These are phyloP conservation scores for Saturnispora besseyi DNA, from an alignment of 805 yeast genomes.

Conservation along the genomic window DNA sequence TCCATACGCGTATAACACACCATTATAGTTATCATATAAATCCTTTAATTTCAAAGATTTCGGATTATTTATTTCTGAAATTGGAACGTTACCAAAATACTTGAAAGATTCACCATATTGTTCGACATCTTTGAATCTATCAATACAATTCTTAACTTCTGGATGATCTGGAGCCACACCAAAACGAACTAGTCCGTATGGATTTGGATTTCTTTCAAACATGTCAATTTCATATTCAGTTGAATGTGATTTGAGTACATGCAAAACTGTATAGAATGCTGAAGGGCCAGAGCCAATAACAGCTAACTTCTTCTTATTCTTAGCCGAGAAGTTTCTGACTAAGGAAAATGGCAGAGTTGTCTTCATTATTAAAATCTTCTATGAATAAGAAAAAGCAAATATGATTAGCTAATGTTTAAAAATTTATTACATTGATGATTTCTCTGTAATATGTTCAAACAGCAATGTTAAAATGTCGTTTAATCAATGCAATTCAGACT, in stretches of 20 bases:
- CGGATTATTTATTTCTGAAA: conserved; percentile 32
- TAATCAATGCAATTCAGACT: neutral
- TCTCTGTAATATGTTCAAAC: neutral
- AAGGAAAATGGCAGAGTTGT: neutral
- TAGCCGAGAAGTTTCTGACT: neutral
- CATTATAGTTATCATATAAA: conserved; percentile 52
- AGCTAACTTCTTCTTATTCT: conserved; percentile 39
- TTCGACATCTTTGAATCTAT: conserved; percentile 50
- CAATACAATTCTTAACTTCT: conserved; percentile 81
- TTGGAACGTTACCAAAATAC: conserved; percentile 61
- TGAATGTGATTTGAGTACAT: conserved; percentile 39
- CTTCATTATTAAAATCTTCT: neutral
- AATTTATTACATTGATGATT: neutral
- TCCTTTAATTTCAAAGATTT: conserved; percentile 34
- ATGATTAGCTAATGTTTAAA: too few species aligned
- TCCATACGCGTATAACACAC: conserved; percentile 78
- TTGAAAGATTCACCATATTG: conserved; percentile 28
- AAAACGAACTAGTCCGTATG: conserved; percentile 82
- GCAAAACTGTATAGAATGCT: conserved; percentile 82
- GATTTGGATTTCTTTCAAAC: conserved; percentile 80
- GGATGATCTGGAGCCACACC: conserved; percentile 99
- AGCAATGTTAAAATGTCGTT: conserved; percentile 1
- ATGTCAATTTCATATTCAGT: conserved; percentile 44
- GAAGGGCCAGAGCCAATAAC: conserved; percentile 96
- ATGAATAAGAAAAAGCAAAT: neutral